Base-by-base conservation (phyloP, 176 grass and related monocot species). In the Chloris gayana region DNA sequence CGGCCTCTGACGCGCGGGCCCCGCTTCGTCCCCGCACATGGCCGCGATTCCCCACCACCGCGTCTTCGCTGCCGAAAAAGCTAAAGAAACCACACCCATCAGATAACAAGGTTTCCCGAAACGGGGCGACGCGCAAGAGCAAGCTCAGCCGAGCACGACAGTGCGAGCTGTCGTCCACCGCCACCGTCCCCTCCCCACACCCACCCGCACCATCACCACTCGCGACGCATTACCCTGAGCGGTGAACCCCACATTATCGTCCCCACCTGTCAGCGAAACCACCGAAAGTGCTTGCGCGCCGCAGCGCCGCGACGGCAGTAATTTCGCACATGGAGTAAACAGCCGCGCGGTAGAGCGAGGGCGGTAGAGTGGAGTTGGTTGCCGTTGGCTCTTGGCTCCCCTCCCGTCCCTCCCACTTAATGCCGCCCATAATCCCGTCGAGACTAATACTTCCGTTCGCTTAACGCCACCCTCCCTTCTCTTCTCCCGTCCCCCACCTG, bases 161-260 rank as follows among this genome's bases (percentile, higher is more conserved):
- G 75, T 42, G 76, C 78, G 78, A 89, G 87, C 83, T 85, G 87
- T 77, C 59, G 30, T 31, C 57, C 87, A 84, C 79, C 34, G 31
- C 50, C 78, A 63, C 86, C 69, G 77, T 56, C 77, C 61, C 57
- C 58, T 7, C 6, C 31, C 21, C 31, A 27, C 25, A 6, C 3
- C 29, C 14, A 1, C 27, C 5, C 44, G 17, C 54, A 27, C 18
- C 2, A 34, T 0, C n/a, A 15, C 7, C 26, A 6, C 5, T 32
- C 32, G 29, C 3, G 50, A 21, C 3, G n/a, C 22, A 22, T 33
- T 18, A 4, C 66, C 61, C 72, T 85, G 53, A 6, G 0, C 5
- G 0, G 0, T 0, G 82, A 37, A 27, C 64, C 27, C 2, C 1
- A 6, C 0, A 1, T 0, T 0, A 0, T 0, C 18, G 29, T 4